phyloP scores from a whole-genome alignment of 371 early-diverging fungal genomes.

The Encephalitozoon hellem region DNA sequence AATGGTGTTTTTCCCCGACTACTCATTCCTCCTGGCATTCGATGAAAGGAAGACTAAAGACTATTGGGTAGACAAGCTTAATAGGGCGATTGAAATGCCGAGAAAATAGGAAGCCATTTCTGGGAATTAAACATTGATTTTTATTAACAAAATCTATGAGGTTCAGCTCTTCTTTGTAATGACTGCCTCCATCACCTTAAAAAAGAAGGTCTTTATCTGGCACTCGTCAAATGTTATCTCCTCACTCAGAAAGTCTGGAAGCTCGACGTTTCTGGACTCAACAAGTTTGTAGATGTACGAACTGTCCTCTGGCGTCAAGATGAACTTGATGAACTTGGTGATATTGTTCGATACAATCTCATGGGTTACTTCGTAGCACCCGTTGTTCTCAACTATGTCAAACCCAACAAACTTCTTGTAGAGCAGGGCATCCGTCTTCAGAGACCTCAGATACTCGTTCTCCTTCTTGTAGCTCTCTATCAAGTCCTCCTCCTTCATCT shows the following conservation, averaged over 20 bases:
- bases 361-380: conserved; percentile 12
- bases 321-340: conserved; percentile 31
- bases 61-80: conserved; percentile 39
- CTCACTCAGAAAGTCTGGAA: conserved; percentile 40
- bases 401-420: conserved; percentile 43
- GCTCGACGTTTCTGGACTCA: conserved; percentile 25
- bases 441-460: conserved; percentile 34
- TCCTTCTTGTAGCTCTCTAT: conserved; percentile 31
- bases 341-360: conserved; percentile 4
- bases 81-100: not conserved
- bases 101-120: not conserved
- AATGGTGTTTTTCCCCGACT: not conserved
- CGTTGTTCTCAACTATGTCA: conserved; percentile 26
- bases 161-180: conserved; percentile 6
- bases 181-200: conserved; percentile 44
- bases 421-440: conserved; percentile 26
- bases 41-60: conserved; percentile 41
- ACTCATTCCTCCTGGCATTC: conserved; percentile 31
- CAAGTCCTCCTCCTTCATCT: conserved; percentile 36
- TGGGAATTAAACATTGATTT: conserved; percentile 13
- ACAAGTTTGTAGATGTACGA: conserved; percentile 39
- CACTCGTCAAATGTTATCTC: conserved; percentile 46
- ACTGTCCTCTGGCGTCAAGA: conserved; percentile 14
- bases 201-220: conserved; percentile 52
- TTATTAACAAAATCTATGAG: conserved; percentile 14